Percentiles rank a stretch among this genome's conserved stretches.
Conservation (phyloP, 164 flowering plant species). For the Buxus sempervirens region DNA sequence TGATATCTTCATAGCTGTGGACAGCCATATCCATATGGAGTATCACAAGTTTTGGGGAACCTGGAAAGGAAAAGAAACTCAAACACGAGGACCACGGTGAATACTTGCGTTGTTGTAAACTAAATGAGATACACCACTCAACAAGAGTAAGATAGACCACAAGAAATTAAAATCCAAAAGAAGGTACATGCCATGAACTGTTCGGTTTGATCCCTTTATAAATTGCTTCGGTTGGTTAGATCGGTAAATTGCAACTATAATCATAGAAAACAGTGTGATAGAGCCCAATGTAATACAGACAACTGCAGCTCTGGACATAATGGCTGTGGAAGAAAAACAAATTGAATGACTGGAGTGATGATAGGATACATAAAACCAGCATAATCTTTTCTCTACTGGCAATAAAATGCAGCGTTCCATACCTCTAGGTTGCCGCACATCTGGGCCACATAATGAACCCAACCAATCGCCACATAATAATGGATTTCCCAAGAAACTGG, state of each 20-base stretch:
- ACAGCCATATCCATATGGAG: conserved; percentile 95
- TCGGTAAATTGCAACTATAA: conserved; percentile 56
- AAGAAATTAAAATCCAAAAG: no score
- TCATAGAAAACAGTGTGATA: conserved; percentile 47
- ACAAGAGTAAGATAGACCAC: no score
- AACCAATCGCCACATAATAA: conserved; percentile 76
- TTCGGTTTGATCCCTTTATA: conserved; percentile 30
- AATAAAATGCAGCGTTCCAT: background rate
- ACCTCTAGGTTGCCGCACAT: conserved; percentile 57
- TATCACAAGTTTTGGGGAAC: conserved; percentile 71
- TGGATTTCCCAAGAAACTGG: conserved; percentile 83
- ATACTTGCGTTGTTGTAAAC: no score
- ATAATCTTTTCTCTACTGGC: background rate
- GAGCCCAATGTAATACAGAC: conserved; percentile 62
- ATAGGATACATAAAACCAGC: background rate
- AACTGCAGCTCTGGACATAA: conserved; percentile 59
- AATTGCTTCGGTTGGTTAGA: conserved; percentile 45
- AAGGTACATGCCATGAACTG: conserved; percentile 42
- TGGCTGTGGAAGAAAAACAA: conserved; percentile 28
- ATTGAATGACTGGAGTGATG: no score
- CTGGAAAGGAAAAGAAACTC: conserved; percentile 24
- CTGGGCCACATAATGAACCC: conserved; percentile 63
- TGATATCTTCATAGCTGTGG: conserved; percentile 80
- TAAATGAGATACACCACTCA: no score
- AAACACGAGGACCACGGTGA: background rate